A percentile compares a stretch with the other conserved stretches of the same genome.
Evolutionary conservation across 352 stramenopile species (phyloP).

Genomic region (Globisporangium megalacanthum): DNA sequence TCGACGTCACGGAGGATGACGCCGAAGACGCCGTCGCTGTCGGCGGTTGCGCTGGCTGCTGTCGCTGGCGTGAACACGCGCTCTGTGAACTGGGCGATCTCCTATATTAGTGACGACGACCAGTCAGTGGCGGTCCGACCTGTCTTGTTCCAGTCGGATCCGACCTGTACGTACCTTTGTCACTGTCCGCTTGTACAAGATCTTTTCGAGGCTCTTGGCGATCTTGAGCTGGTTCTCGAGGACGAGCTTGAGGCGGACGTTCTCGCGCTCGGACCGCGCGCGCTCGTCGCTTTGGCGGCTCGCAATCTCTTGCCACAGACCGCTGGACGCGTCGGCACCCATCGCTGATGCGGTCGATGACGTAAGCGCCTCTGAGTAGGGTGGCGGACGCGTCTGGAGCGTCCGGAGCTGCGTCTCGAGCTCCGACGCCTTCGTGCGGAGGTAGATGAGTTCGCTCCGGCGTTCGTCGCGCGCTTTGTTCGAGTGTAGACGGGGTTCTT

Average conservation of each 20-base stretch:
- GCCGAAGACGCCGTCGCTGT: conserved; percentile 24
- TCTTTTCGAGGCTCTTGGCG: conserved; percentile 39
- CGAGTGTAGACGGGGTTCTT: neutral
- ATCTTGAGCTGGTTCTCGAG: conserved; percentile 62
- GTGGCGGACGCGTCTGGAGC: neutral
- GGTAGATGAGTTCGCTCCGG: conserved; percentile 13
- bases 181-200: conserved; percentile 28
- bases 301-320: conserved; percentile 5
- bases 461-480: conserved; percentile 19
- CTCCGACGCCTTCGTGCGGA: conserved; percentile 8
- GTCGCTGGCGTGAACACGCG: conserved; percentile 22
- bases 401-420: conserved; percentile 9
- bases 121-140: too few species aligned
- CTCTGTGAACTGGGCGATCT: conserved; percentile 11
- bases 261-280: conserved; percentile 45
- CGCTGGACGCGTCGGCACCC: too few species aligned
- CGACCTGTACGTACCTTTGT: conserved; percentile 11
- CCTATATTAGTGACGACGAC: neutral
- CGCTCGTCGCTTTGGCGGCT: conserved; percentile 15
- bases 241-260: conserved; percentile 42
- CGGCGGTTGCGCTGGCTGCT: conserved; percentile 13
- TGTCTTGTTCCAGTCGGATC: too few species aligned
- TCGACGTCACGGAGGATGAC: conserved; percentile 29
- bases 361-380: neutral
- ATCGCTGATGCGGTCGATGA: too few species aligned